Conservation (phyloP, 352 stramenopile species). For the Thalassiosira hispida region DNA sequence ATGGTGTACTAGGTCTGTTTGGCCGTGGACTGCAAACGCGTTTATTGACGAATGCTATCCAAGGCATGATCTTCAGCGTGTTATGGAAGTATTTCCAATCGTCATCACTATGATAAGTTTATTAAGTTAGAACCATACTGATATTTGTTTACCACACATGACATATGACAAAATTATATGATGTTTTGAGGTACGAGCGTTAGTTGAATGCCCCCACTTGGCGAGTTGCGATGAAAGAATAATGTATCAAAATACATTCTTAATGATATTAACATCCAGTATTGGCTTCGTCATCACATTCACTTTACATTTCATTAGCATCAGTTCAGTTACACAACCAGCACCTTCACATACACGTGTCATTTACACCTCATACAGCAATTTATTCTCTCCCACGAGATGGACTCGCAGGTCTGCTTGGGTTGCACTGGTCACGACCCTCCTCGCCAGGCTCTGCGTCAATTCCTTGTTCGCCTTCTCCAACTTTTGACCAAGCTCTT, state of each 20-base stretch:
- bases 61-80: constrained; percentile 86
- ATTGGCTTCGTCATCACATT: too few species aligned
- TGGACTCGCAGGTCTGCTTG: constrained; percentile 35
- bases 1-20: constrained; percentile 86
- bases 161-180: too few species aligned
- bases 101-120: neutral
- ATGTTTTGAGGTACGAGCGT: too few species aligned
- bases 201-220: too few species aligned
- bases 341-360: neutral
- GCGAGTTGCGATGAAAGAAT: too few species aligned
- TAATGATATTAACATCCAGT: too few species aligned
- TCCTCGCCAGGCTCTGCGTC: constrained; percentile 20
- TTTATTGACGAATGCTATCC: constrained; percentile 88
- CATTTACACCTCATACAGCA: constrained; percentile 58
- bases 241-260: too few species aligned
- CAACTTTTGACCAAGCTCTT: constrained; percentile 56
- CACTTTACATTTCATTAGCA: too few species aligned
- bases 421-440: constrained; percentile 4
- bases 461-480: constrained; percentile 52
- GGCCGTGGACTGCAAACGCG: constrained; percentile 88
- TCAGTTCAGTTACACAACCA: too few species aligned
- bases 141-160: too few species aligned
- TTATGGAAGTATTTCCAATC: constrained; percentile 85
- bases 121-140: constrained; percentile 1
- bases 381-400: constrained; percentile 43